A percentile compares a stretch with the other conserved stretches of the same genome.
phyloP scores from a whole-genome alignment of 257 asterid genomes.

The Linaria vulgaris region DNA sequence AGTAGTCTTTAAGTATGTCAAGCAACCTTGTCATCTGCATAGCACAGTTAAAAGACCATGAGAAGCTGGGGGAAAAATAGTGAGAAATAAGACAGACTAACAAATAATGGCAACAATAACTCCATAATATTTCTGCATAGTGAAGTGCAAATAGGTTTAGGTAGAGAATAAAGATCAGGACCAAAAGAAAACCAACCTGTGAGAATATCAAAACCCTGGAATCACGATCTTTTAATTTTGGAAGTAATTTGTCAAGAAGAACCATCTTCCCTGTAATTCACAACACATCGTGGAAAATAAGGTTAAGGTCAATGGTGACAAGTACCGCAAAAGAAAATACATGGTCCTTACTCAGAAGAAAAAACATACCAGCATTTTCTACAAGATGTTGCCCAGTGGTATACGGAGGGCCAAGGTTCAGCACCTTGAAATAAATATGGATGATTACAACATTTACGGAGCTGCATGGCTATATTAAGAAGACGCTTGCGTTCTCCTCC shows the following conservation, averaged over 20 bases:
- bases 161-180: constrained; percentile 11
- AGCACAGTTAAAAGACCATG: constrained; percentile 20
- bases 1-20: constrained; percentile 96
- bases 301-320: constrained; percentile 9
- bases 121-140: background rate
- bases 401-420: constrained; percentile 99
- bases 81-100: background rate
- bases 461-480: constrained; percentile 98
- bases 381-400: constrained; percentile 88
- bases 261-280: constrained; percentile 88
- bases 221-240: constrained; percentile 94
- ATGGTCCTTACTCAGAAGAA: background rate
- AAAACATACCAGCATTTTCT: constrained; percentile 82
- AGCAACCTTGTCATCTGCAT: constrained; percentile 94
- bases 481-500: constrained; percentile 99
- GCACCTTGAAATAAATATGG: constrained; percentile 99
- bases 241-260: constrained; percentile 95
- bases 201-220: constrained; percentile 97
- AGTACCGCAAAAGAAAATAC: background rate
- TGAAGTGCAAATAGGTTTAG: background rate
- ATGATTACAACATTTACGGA: constrained; percentile 97
- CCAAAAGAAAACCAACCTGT: constrained; percentile 51
- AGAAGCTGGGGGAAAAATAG: constrained; percentile 5
- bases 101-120: background rate
- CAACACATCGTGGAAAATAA: constrained; percentile 2